Evolutionary conservation across 192 early-diverging fungal species (phyloP).

Genomic region (Kickxella alabastrina): DNA sequence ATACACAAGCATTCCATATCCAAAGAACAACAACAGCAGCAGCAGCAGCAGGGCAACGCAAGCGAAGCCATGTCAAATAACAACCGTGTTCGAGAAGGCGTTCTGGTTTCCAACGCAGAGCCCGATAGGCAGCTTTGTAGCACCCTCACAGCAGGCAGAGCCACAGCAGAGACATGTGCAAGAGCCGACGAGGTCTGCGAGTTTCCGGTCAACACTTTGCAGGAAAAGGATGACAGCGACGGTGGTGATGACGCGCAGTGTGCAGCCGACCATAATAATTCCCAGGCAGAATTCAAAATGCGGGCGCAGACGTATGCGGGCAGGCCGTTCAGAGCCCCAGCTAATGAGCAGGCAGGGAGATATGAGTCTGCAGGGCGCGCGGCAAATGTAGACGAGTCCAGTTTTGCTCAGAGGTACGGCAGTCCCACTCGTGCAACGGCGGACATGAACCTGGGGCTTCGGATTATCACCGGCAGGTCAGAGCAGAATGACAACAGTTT

Average conservation of each 20-base stretch:
- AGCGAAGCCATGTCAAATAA: no score
- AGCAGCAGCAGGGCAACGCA: no score
- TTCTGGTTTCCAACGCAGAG: no score
- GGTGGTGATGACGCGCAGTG: neutral
- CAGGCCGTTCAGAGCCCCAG: neutral
- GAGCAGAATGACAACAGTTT: neutral
- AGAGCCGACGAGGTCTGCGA: neutral
- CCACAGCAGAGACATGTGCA: neutral
- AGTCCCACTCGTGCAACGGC: no score
- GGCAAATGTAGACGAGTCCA: no score
- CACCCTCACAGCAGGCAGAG: neutral
- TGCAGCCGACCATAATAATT: no score
- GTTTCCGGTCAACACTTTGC: neutral
- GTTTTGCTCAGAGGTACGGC: no score
- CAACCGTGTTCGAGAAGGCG: no score
- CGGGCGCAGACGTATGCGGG: conserved; percentile 3
- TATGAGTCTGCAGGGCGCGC: no score
- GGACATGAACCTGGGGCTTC: neutral
- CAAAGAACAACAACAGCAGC: no score
- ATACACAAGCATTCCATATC: no score
- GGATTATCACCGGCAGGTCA: neutral
- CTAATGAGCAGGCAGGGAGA: neutral
- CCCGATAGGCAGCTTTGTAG: neutral
- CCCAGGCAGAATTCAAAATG: neutral
- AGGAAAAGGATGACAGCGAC: neutral